Evolutionary conservation across 805 yeast genomes (phyloP).

Genomic region (Gaillardinia entomophila): DNA sequence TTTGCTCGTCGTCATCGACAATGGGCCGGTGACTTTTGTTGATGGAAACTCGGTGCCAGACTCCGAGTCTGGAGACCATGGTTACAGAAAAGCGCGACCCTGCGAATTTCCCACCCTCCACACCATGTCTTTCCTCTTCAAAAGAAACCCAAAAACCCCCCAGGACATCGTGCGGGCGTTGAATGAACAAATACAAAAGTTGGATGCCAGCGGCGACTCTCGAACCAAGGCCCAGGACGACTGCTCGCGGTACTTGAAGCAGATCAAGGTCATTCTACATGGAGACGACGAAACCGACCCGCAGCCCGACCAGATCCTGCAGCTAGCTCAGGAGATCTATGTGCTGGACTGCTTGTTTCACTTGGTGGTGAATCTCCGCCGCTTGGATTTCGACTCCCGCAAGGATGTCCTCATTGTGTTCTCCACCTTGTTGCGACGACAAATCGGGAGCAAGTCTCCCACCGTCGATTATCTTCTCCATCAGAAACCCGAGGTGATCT

Average conservation of each 20-base stretch:
- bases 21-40: slow-evolving; percentile 37
- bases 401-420: slow-evolving; percentile 75
- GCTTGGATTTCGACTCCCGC: slow-evolving; percentile 82
- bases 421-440: slow-evolving; percentile 71
- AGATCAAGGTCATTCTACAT: slow-evolving; percentile 58
- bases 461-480: slow-evolving; percentile 75
- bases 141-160: slow-evolving; percentile 86
- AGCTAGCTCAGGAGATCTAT: slow-evolving; percentile 75
- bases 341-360: slow-evolving; percentile 61
- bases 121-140: slow-evolving; percentile 82
- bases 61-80: slow-evolving; percentile 3
- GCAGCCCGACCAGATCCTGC: slow-evolving; percentile 68
- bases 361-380: slow-evolving; percentile 53
- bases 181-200: slow-evolving; percentile 64
- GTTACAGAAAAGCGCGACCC: background rate
- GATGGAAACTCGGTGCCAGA: slow-evolving; percentile 33
- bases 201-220: slow-evolving; percentile 41
- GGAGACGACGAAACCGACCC: slow-evolving; percentile 65
- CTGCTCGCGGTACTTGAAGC: slow-evolving; percentile 56
- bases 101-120: background rate
- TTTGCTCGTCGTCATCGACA: slow-evolving; percentile 25
- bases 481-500: slow-evolving; percentile 59
- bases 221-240: slow-evolving; percentile 70
- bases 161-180: slow-evolving; percentile 73
- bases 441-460: slow-evolving; percentile 70